These are phyloP conservation scores for Phialophora chinensis DNA, from an alignment of 2,329 filamentous ascomycete genomes.

Conservation along the genomic window DNA sequence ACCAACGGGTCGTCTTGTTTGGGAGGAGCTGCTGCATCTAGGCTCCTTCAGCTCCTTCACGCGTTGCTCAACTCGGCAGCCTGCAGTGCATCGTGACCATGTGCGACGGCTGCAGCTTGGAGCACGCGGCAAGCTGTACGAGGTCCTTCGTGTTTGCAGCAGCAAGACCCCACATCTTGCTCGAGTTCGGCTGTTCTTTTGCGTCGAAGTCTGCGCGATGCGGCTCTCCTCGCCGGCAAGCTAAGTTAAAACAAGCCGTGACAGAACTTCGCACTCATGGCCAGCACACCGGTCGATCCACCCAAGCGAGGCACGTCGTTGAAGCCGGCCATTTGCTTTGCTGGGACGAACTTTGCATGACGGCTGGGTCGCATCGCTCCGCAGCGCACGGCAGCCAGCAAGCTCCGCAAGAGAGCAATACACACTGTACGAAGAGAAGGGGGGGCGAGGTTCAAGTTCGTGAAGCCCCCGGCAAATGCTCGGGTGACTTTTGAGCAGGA, in stretches of 20 bases:
- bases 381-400: not conserved
- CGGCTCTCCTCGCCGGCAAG: not conserved
- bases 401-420: not conserved
- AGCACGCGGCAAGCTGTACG: not conserved
- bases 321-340: not conserved
- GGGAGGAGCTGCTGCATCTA: not conserved
- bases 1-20: not conserved
- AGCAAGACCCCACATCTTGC: not conserved
- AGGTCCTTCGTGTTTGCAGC: not conserved
- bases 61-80: not conserved
- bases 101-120: not conserved
- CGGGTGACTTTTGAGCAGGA: not conserved
- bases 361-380: not conserved
- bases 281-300: not conserved
- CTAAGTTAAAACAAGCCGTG: not conserved
- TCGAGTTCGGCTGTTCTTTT: not conserved
- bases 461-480: not conserved
- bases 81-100: not conserved
- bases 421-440: not conserved
- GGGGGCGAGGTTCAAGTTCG: not conserved
- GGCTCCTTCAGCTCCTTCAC: not conserved
- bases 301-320: not conserved
- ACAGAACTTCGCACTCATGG: not conserved
- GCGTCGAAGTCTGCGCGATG: not conserved
- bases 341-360: not conserved